Percentiles rank a stretch among this genome's conserved stretches.
phyloP scores from a whole-genome alignment of 495 filamentous ascomycete species.

The Staphylotrichum longicolle region DNA sequence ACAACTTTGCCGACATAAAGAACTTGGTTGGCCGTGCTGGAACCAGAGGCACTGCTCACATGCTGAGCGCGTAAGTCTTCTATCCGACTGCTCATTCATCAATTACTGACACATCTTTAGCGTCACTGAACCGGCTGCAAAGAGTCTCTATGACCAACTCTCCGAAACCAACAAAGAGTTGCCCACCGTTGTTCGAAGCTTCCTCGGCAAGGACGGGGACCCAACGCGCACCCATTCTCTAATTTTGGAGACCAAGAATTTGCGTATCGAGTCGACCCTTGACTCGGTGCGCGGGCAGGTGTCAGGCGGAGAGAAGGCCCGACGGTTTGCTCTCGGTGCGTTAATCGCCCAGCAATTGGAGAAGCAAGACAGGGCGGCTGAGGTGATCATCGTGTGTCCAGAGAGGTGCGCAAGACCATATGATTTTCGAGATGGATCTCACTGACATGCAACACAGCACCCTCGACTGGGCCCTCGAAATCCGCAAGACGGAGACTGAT shows the following conservation, averaged over 20 bases:
- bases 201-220: not conserved
- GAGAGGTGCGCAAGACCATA: conserved; percentile 37
- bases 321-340: conserved; percentile 15
- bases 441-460: conserved; percentile 19
- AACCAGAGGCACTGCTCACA: conserved; percentile 31
- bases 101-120: conserved; percentile 3
- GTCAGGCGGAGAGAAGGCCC: no score
- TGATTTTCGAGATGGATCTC: no score
- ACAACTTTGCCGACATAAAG: conserved; percentile 51
- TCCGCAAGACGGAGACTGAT: not conserved
- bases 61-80: conserved; percentile 39
- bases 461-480: conserved; percentile 28
- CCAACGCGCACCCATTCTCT: conserved; percentile 11
- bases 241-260: conserved; percentile 24
- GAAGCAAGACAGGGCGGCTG: conserved; percentile 24
- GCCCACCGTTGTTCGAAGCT: not conserved
- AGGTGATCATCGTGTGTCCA: conserved; percentile 38
- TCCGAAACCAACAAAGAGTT: not conserved
- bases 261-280: conserved; percentile 20
- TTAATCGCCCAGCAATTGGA: conserved; percentile 15
- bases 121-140: not conserved
- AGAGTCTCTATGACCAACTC: not conserved
- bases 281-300: not conserved
- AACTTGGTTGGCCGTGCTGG: conserved; percentile 41
- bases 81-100: no score